Evolutionary conservation across 352 stramenopile genomes (phyloP).

Genomic region (Pythium insidiosum): DNA sequence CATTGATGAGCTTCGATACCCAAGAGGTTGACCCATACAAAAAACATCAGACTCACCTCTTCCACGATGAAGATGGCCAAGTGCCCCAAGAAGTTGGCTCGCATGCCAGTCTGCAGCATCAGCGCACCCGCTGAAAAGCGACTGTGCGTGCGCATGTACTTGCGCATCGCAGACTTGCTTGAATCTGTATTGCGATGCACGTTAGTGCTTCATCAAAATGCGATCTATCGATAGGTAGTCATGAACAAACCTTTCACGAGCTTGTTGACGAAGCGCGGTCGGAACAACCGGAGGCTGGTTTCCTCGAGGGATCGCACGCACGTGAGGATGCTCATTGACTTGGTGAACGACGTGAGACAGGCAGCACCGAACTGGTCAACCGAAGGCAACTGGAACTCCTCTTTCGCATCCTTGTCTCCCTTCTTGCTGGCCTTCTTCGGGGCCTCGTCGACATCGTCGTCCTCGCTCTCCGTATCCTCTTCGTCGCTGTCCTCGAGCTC

Average conservation of each 20-base stretch:
- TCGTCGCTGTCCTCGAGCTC: slow-evolving; percentile 56
- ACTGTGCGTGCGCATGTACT: slow-evolving; percentile 65
- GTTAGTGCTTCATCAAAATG: background rate
- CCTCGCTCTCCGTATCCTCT: slow-evolving; percentile 23
- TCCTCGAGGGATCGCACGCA: slow-evolving; percentile 72
- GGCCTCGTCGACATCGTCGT: slow-evolving; percentile 24
- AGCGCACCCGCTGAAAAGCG: slow-evolving; percentile 33
- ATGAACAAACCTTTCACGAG: slow-evolving; percentile 62
- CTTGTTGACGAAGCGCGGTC: slow-evolving; percentile 57
- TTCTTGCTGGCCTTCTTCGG: slow-evolving; percentile 18
- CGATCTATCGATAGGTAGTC: too few species aligned
- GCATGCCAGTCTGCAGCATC: slow-evolving; percentile 79
- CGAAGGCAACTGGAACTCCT: slow-evolving; percentile 42
- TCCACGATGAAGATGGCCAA: slow-evolving; percentile 80
- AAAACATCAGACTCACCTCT: slow-evolving; percentile 29
- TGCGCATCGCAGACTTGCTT: slow-evolving; percentile 67
- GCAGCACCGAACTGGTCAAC: slow-evolving; percentile 44
- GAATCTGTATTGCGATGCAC: slow-evolving; percentile 27
- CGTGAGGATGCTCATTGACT: slow-evolving; percentile 78
- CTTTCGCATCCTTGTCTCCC: slow-evolving; percentile 23
- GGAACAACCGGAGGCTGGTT: slow-evolving; percentile 39
- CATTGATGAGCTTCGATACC: background rate
- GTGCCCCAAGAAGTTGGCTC: slow-evolving; percentile 60
- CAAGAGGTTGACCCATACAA: background rate
- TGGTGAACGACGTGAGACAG: slow-evolving; percentile 56